A percentile compares a stretch with the other conserved stretches of the same genome.
Evolutionary conservation across 2,329 filamentous ascomycete genomes (phyloP).

Genomic region (Exophiala phaeomuriformis): DNA sequence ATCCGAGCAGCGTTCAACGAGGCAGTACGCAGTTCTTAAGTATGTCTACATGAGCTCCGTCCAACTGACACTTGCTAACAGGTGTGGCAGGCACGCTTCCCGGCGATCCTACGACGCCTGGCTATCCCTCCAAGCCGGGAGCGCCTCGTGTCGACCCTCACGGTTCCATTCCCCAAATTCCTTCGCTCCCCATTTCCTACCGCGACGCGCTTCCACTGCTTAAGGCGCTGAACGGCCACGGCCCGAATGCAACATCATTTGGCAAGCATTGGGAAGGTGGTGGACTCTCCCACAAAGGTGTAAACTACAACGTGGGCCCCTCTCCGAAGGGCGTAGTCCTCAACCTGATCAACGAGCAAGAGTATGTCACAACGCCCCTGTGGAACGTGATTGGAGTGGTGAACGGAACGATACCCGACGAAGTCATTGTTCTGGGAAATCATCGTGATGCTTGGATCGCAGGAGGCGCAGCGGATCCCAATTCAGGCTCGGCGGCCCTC

Average conservation of each 20-base stretch:
- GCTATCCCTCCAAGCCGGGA: constrained; percentile 89
- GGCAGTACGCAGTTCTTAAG: constrained; percentile 80
- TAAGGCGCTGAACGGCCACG: constrained; percentile 83
- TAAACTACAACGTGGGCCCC: constrained; percentile 78
- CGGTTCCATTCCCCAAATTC: constrained; percentile 69
- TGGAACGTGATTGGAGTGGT: constrained; percentile 93
- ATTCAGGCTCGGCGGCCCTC: constrained; percentile 70
- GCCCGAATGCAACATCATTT: constrained; percentile 67
- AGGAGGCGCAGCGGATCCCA: constrained; percentile 75
- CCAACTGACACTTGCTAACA: constrained; percentile 20
- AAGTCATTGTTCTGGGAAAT: constrained; percentile 86
- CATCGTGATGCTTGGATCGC: constrained; percentile 86
- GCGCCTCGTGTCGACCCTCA: constrained; percentile 66
- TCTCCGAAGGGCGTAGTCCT: constrained; percentile 62
- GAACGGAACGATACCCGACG: constrained; percentile 70
- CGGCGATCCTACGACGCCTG: constrained; percentile 81
- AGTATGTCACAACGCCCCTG: constrained; percentile 71
- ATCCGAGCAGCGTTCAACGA: constrained; percentile 83
- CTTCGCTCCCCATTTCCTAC: constrained; percentile 87
- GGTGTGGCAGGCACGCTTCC: constrained; percentile 46
- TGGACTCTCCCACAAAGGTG: constrained; percentile 68
- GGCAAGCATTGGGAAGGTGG: constrained; percentile 65
- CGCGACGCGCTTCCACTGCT: constrained; percentile 77
- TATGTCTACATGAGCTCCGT: constrained; percentile 36
- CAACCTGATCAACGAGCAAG: constrained; percentile 70